Evolutionary conservation across 2,329 filamentous ascomycete species (phyloP).

Genomic region (Colletotrichum sansevieriae): DNA sequence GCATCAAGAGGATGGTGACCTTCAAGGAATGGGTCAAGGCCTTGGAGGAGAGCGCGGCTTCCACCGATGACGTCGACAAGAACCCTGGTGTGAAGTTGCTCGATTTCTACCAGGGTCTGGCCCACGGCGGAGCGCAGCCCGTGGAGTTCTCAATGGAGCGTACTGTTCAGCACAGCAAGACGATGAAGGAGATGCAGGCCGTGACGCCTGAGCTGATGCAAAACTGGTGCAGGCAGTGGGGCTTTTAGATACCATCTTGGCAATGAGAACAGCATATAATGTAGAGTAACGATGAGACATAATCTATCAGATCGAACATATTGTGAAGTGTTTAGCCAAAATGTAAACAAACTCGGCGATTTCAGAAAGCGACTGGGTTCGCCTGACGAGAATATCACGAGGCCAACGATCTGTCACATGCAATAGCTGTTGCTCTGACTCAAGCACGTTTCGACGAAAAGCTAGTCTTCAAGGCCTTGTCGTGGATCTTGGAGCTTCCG

Average conservation of each 20-base stretch:
- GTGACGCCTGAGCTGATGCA: constrained; percentile 59
- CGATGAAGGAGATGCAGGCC: constrained; percentile 55
- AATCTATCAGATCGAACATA: background rate
- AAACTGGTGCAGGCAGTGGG: constrained; percentile 64
- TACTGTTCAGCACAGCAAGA: constrained; percentile 56
- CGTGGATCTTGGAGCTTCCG: constrained; percentile 5
- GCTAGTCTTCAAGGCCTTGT: background rate
- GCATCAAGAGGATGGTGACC: constrained; percentile 55
- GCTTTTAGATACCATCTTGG: constrained; percentile 42
- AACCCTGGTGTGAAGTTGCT: constrained; percentile 67
- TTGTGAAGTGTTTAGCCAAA: background rate
- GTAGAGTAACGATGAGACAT: background rate
- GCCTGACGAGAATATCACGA: background rate
- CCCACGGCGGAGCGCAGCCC: constrained; percentile 41
- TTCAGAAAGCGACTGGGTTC: background rate
- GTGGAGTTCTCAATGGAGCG: constrained; percentile 56
- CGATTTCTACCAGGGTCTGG: constrained; percentile 60
- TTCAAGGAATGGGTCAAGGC: constrained; percentile 60
- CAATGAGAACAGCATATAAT: background rate
- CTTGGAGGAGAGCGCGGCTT: constrained; percentile 56
- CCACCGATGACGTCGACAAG: constrained; percentile 52
- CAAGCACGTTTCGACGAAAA: background rate
- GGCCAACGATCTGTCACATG: background rate
- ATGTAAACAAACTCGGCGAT: too few relatives aligned
- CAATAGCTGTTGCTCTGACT: background rate